These are phyloP conservation scores for Tetrapisispora arboricola DNA, from an alignment of 805 yeast genomes.

Conservation along the genomic window DNA sequence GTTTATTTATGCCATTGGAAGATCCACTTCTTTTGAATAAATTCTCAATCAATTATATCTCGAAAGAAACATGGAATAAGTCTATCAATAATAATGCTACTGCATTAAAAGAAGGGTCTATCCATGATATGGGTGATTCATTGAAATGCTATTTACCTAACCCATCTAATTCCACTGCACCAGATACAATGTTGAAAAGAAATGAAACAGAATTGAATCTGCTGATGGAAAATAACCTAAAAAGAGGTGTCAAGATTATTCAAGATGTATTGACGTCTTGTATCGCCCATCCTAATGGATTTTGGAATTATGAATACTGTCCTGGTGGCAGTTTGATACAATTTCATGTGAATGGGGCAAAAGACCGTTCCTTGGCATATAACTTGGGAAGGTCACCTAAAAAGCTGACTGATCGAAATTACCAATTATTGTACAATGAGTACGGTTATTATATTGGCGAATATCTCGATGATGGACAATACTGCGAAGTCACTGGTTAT, in stretches of 20 bases:
- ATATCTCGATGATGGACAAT: slow-evolving; percentile 39
- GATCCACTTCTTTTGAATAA: slow-evolving; percentile 14
- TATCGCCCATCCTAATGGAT: slow-evolving; percentile 29
- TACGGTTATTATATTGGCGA: slow-evolving; percentile 29
- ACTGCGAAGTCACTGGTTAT: slow-evolving; percentile 48
- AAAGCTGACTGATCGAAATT: slow-evolving; percentile 16
- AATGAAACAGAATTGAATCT: slow-evolving; percentile 8
- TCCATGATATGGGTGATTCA: slow-evolving; percentile 12
- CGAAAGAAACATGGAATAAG: slow-evolving; percentile 11
- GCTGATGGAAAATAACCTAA: slow-evolving; percentile 7
- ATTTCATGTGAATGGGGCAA: slow-evolving; percentile 28
- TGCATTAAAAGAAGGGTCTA: slow-evolving; percentile 9
- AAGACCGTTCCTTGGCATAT: slow-evolving; percentile 6
- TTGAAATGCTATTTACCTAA: slow-evolving; percentile 18
- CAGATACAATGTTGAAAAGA: slow-evolving; percentile 6
- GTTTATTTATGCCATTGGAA: slow-evolving; percentile 11
- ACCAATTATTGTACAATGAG: slow-evolving; percentile 27
- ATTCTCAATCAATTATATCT: slow-evolving; percentile 14
- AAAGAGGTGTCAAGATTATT: slow-evolving; percentile 13
- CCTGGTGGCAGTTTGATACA: slow-evolving; percentile 40
- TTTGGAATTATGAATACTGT: slow-evolving; percentile 47
- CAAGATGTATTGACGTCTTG: slow-evolving; percentile 15
- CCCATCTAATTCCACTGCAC: not conserved
- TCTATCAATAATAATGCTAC: slow-evolving; percentile 7
- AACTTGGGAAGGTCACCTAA: slow-evolving; percentile 16